Percentiles rank a stretch among this genome's conserved stretches.
Evolutionary conservation across 768 basidiomycete genomes (phyloP).

Genomic region (Lyophyllum semitale): DNA sequence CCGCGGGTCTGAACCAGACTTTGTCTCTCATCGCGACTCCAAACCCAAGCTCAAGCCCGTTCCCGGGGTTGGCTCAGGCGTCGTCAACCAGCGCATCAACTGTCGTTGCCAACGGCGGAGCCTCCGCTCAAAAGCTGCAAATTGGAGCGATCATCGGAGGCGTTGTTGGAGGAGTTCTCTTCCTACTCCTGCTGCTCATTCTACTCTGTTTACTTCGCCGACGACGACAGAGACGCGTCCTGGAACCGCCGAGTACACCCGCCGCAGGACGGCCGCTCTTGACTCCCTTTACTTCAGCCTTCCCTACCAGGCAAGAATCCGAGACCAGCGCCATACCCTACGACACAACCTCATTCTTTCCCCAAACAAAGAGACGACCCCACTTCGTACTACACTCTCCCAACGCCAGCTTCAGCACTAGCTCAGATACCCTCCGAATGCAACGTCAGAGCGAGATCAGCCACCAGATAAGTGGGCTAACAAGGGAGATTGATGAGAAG

Average conservation of each 20-base stretch:
- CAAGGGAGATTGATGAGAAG: neutral
- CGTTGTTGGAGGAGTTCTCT: constrained; percentile 8
- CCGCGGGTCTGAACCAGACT: neutral
- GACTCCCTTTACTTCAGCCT: neutral
- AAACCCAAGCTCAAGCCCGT: neutral
- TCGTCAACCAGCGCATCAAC: neutral
- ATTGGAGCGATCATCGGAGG: constrained; percentile 14
- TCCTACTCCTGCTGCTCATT: neutral
- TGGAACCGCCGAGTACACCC: neutral
- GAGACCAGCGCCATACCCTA: too few species aligned
- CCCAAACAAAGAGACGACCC: neutral
- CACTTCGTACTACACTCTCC: too few species aligned
- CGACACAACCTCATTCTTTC: neutral
- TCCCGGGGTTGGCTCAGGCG: neutral
- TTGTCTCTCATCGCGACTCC: neutral
- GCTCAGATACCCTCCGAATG: neutral
- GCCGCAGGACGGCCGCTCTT: neutral
- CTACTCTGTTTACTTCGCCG: constrained; percentile 8
- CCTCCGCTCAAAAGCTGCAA: neutral
- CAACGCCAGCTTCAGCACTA: neutral
- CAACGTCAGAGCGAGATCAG: neutral
- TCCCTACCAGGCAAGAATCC: neutral
- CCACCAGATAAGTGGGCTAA: neutral
- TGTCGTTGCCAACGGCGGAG: too few species aligned
- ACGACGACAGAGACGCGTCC: neutral